Base-by-base conservation (phyloP, 768 basidiomycete genomes). In the Leccinum olivaceopallidum region DNA sequence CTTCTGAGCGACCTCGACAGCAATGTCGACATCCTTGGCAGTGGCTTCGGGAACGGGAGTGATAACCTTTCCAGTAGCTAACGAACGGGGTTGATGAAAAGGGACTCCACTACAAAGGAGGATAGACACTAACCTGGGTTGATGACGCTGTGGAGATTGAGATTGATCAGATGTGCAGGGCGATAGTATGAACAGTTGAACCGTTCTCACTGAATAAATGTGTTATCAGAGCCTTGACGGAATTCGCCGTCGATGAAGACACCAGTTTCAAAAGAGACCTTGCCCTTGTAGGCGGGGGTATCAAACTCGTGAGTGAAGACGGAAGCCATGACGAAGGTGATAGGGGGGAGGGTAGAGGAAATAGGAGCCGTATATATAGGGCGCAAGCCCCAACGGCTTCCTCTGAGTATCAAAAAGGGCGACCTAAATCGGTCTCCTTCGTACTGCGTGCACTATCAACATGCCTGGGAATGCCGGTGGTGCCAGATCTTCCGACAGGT, bases 181-280 rank as follows among this genome's bases (percentile, higher is more conserved):
- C 47, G 13, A 12, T 32, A 26, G 24, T 26, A 53, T 22, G 54
- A 42, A 9, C 9, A 37, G 36, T 37, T 20, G 44, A 47, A 54
- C 24, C n/a, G 28, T 34, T 72, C 87, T 70, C 67, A 90, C 89
- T 90, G 87, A 69, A 92, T 87, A n/a, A 81, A 83, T n/a, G 77
- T 81, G 2, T 76, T 73, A 6, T 82, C 76, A 20, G 79, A 77
- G 20, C 86, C 84, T 37, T 85, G 83, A 14, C 83, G 75, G 67
- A 83, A 93, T 72, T 90, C 69, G 63, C 86, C 86, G 67, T 83
- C 79, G 70, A 94, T 90, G 78, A 86, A 92, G 58, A 92, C 67
- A 32, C 90, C 88, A 4, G 89, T 88, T 65, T 78, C 76, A 62
- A 90, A 76, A 6, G 77, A 77, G 20, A 79, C 77, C 53, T 77